phyloP scores from a whole-genome alignment of 1,284 basidiomycete genomes.

The Rhodotorula sp. region DNA sequence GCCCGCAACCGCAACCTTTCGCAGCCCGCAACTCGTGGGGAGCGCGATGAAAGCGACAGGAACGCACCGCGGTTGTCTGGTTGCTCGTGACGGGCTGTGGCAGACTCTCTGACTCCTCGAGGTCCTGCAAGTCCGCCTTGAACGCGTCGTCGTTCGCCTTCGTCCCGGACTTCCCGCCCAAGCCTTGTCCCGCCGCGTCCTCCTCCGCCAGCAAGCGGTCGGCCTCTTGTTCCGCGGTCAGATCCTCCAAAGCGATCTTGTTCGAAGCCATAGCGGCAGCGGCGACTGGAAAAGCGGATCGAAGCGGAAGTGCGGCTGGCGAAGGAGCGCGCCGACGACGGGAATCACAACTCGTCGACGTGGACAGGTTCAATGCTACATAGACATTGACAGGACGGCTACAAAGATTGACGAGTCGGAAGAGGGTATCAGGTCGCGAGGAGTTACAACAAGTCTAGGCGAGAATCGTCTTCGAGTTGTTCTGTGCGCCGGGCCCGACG shows the following conservation, averaged over 20 bases:
- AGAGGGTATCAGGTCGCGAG: neutral
- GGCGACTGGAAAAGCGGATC: too few species aligned
- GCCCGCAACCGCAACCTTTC: too few species aligned
- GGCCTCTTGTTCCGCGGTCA: constrained; percentile 33
- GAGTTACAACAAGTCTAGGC: neutral
- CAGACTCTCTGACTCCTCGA: constrained; percentile 28
- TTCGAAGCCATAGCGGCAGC: neutral
- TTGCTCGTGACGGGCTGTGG: constrained; percentile 14
- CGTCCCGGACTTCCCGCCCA: neutral
- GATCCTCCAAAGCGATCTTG: constrained; percentile 4
- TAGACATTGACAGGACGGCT: neutral
- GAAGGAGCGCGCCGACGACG: too few species aligned
- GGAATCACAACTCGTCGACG: too few species aligned
- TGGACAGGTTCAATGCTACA: too few species aligned
- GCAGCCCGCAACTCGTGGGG: neutral
- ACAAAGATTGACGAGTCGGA: neutral
- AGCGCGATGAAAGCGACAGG: neutral
- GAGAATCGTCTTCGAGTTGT: neutral
- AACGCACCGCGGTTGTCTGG: constrained; percentile 22
- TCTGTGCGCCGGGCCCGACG: neutral
- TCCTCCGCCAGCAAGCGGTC: constrained; percentile 32
- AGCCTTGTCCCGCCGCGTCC: constrained; percentile 9
- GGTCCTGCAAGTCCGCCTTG: constrained; percentile 15
- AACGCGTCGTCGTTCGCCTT: constrained; percentile 13
- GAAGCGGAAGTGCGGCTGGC: too few species aligned